These are phyloP conservation scores for Phaeophleospora eucalypticola DNA, from an alignment of 2,329 filamentous ascomycete genomes.

Conservation along the genomic window DNA sequence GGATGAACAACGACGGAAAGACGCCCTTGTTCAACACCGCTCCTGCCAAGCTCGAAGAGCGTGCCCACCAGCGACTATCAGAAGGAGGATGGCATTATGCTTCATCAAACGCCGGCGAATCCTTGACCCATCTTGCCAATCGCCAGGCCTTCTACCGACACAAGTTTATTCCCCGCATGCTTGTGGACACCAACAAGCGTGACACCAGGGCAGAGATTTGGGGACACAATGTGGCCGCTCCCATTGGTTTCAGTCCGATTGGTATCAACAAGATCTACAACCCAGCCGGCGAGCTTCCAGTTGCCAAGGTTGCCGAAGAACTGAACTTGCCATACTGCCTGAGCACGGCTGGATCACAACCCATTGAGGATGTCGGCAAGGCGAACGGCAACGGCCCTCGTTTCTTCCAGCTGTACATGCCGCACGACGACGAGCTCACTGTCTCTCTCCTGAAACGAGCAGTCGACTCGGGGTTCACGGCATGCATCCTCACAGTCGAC, in stretches of 20 bases:
- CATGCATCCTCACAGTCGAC: slow-evolving; percentile 58
- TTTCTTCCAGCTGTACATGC: slow-evolving; percentile 63
- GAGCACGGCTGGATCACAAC: slow-evolving; percentile 53
- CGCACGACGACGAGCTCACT: slow-evolving; percentile 58
- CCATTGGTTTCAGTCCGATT: slow-evolving; percentile 62
- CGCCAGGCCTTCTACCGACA: slow-evolving; percentile 62
- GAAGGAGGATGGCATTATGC: slow-evolving; percentile 58
- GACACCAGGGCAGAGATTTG: slow-evolving; percentile 58
- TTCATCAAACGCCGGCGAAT: slow-evolving; percentile 55
- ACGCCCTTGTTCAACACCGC: slow-evolving; percentile 50
- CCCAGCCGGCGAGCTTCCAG: slow-evolving; percentile 53
- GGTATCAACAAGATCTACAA: slow-evolving; percentile 66
- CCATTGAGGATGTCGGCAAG: slow-evolving; percentile 55
- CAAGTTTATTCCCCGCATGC: slow-evolving; percentile 58
- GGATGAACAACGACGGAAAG: slow-evolving; percentile 50
- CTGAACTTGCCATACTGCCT: slow-evolving; percentile 58
- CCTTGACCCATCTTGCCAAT: slow-evolving; percentile 53
- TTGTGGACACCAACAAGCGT: slow-evolving; percentile 57
- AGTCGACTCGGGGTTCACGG: slow-evolving; percentile 52
- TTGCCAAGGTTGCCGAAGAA: slow-evolving; percentile 58
- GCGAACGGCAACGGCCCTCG: slow-evolving; percentile 52
- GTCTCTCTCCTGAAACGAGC: slow-evolving; percentile 55
- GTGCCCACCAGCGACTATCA: slow-evolving; percentile 54
- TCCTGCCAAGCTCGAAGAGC: slow-evolving; percentile 50
- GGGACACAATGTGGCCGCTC: slow-evolving; percentile 55